Conservation (phyloP, 768 basidiomycete species). For the Glaciozyma martinii region DNA sequence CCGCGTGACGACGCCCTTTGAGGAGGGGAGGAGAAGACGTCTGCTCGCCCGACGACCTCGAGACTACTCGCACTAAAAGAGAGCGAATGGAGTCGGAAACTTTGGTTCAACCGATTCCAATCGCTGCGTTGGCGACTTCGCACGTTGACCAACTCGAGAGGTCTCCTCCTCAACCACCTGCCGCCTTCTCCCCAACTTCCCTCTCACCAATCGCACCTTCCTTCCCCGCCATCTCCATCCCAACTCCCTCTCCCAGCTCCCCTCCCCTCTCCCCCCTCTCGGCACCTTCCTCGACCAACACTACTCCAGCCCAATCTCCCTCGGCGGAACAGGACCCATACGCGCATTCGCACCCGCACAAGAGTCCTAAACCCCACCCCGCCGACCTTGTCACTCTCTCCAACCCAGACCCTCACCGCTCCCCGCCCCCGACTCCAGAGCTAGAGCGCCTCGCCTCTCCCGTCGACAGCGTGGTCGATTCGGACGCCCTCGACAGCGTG, state of each 20-base stretch:
- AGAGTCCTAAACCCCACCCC: slow-evolving; percentile 14
- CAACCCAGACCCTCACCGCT: slow-evolving; percentile 13
- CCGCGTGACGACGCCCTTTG: too few relatives aligned
- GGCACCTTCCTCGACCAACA: too few relatives aligned
- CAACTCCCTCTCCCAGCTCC: neutral
- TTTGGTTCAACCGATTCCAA: neutral
- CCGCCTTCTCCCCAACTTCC: neutral
- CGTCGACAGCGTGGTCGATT: neutral
- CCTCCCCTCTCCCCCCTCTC: neutral
- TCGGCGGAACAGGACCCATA: too few relatives aligned
- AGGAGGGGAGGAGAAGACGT: too few relatives aligned
- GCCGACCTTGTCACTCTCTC: slow-evolving; percentile 20
- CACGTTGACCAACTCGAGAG: slow-evolving; percentile 6
- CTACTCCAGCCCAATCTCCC: too few relatives aligned
- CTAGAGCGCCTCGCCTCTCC: slow-evolving; percentile 3
- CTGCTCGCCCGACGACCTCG: too few relatives aligned
- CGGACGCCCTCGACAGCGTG: neutral
- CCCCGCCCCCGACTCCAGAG: neutral
- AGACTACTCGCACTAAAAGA: too few relatives aligned
- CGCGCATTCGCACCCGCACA: too few relatives aligned
- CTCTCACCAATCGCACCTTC: neutral
- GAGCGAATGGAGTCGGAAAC: too few relatives aligned
- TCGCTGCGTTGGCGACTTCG: neutral
- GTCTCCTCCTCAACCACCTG: neutral
- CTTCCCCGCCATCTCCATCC: neutral